phyloP scores from a whole-genome alignment of 2,329 filamentous ascomycete species.

The Sclerotinia trifoliorum region DNA sequence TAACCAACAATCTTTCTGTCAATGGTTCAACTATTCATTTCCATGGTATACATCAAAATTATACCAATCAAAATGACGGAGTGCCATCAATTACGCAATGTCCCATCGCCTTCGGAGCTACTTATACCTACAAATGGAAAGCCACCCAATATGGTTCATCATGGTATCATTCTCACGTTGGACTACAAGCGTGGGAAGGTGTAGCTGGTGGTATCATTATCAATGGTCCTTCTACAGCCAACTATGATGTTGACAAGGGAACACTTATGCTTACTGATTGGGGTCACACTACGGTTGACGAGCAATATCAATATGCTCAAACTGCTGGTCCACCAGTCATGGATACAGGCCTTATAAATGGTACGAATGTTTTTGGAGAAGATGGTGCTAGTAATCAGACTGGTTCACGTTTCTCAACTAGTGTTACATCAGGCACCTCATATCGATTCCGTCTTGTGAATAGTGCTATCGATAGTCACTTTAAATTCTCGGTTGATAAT shows the following conservation, averaged over 20 bases:
- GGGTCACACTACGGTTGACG: conserved; percentile 35
- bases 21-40: conserved; percentile 46
- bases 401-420: conserved; percentile 33
- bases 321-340: conserved; percentile 35
- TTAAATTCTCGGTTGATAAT: conserved; percentile 49
- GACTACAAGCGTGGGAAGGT: conserved; percentile 51
- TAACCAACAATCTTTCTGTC: conserved; percentile 39
- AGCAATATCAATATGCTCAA: conserved; percentile 28
- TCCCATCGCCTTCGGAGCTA: conserved; percentile 50
- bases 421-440: conserved; percentile 42
- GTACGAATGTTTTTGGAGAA: conserved; percentile 25
- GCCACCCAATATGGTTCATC: conserved; percentile 44
- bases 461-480: conserved; percentile 43
- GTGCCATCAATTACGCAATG: conserved; percentile 56
- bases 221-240: conserved; percentile 55
- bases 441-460: conserved; percentile 51
- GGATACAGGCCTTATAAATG: conserved; percentile 37
- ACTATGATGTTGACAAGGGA: conserved; percentile 64
- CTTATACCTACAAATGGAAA: conserved; percentile 28
- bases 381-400: conserved; percentile 20
- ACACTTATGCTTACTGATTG: conserved; percentile 43
- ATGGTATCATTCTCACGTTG: conserved; percentile 62
- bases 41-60: conserved; percentile 48
- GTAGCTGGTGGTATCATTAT: conserved; percentile 60
- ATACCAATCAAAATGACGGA: conserved; percentile 45